Evolutionary conservation across 2,329 filamentous ascomycete species (phyloP).

Genomic region (Phyllosticta ampelicida): DNA sequence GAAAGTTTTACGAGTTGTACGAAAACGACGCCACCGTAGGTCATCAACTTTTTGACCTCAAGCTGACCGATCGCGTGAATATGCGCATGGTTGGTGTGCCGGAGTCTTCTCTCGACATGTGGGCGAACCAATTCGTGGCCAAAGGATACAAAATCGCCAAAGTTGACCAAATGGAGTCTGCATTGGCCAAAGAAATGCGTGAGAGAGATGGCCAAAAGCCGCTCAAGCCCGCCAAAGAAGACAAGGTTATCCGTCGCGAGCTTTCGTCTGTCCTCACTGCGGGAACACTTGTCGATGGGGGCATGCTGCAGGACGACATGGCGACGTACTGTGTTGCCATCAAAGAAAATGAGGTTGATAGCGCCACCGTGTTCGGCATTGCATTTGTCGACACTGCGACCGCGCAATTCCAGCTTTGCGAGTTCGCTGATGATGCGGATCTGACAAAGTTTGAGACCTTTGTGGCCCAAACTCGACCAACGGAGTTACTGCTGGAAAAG

Average conservation of each 20-base stretch:
- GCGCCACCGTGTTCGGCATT: slow-evolving; percentile 75
- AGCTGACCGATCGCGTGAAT: slow-evolving; percentile 94
- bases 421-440: slow-evolving; percentile 84
- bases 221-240: slow-evolving; percentile 56
- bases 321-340: slow-evolving; percentile 92
- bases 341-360: slow-evolving; percentile 59
- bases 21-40: slow-evolving; percentile 96
- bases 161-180: slow-evolving; percentile 94
- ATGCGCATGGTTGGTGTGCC: slow-evolving; percentile 99
- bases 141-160: slow-evolving; percentile 96
- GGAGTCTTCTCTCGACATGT: slow-evolving; percentile 87
- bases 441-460: slow-evolving; percentile 97
- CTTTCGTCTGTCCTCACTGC: slow-evolving; percentile 82
- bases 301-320: slow-evolving; percentile 97
- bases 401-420: slow-evolving; percentile 85
- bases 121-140: slow-evolving; percentile 96
- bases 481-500: slow-evolving; percentile 79
- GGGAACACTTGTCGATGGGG: slow-evolving; percentile 86
- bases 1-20: slow-evolving; percentile 97
- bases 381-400: slow-evolving; percentile 93
- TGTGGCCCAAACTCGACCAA: slow-evolving; percentile 80
- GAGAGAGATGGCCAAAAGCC: slow-evolving; percentile 58
- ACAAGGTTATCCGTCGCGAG: slow-evolving; percentile 89
- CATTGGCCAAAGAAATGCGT: slow-evolving; percentile 96
- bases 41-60: slow-evolving; percentile 92